phyloP scores from a whole-genome alignment of 371 early-diverging fungal species.

The Saksenaea oblongispora region DNA sequence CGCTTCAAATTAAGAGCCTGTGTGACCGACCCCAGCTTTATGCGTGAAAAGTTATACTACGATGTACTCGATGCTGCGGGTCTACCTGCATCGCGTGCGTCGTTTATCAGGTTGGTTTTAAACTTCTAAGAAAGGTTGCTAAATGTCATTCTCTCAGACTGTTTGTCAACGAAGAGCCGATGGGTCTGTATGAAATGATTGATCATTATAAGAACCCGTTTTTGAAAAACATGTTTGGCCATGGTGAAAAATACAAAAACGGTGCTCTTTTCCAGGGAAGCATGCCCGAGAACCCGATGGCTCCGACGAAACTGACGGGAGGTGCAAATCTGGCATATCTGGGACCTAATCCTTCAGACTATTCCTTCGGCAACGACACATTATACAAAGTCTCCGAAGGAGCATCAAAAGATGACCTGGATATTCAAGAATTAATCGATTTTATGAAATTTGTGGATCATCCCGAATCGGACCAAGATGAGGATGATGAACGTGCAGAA shows the following conservation, averaged over 20 bases:
- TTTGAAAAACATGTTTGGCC: slow-evolving; percentile 22
- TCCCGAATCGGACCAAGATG: slow-evolving; percentile 17
- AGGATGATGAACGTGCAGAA: slow-evolving; percentile 8
- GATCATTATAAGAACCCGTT: slow-evolving; percentile 44
- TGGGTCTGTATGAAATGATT: slow-evolving; percentile 45
- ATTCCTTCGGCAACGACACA: slow-evolving; percentile 1
- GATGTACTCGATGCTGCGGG: slow-evolving; percentile 46
- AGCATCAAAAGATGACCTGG: slow-evolving; percentile 17
- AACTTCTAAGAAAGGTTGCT: neutral
- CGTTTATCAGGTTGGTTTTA: slow-evolving; percentile 34
- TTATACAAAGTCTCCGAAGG: slow-evolving; percentile 27
- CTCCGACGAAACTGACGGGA: slow-evolving; percentile 6
- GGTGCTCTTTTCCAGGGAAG: slow-evolving; percentile 32
- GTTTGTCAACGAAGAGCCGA: slow-evolving; percentile 42
- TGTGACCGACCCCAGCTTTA: slow-evolving; percentile 48
- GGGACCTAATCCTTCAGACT: slow-evolving; percentile 17
- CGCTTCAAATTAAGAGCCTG: slow-evolving; percentile 40
- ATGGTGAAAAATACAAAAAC: slow-evolving; percentile 12
- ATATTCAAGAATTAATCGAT: slow-evolving; percentile 27
- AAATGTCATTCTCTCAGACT: slow-evolving; percentile 19
- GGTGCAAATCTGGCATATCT: slow-evolving; percentile 37
- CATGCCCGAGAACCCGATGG: slow-evolving; percentile 36
- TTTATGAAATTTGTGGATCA: slow-evolving; percentile 43
- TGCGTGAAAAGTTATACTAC: slow-evolving; percentile 55
- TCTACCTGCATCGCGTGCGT: slow-evolving; percentile 41